Evolutionary conservation across 2,329 filamentous ascomycete genomes (phyloP).

Genomic region (Colletotrichum sidae): DNA sequence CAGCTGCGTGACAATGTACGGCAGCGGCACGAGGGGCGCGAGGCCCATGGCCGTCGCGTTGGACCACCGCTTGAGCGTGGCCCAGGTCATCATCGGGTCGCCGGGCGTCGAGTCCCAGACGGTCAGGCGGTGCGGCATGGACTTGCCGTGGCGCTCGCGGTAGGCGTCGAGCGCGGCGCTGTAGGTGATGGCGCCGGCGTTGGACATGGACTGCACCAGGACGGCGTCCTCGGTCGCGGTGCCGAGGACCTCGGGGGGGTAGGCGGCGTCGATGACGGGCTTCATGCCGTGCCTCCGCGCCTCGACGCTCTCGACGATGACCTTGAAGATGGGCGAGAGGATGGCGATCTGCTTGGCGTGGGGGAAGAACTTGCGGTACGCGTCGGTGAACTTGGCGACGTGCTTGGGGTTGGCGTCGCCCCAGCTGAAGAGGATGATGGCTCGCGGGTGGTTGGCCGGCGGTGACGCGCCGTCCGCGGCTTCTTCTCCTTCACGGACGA

Average conservation of each 20-base stretch:
- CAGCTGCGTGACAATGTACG: slow-evolving; percentile 58
- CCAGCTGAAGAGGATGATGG: slow-evolving; percentile 67
- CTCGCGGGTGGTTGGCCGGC: slow-evolving; percentile 51
- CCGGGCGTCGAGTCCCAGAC: slow-evolving; percentile 67
- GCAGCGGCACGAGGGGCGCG: slow-evolving; percentile 60
- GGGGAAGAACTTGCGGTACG: slow-evolving; percentile 64
- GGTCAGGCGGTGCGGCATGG: slow-evolving; percentile 60
- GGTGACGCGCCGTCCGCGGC: slow-evolving; percentile 35
- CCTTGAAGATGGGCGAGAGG: slow-evolving; percentile 61
- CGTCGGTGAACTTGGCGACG: slow-evolving; percentile 66
- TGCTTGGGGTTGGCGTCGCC: slow-evolving; percentile 67
- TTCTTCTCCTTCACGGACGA: slow-evolving; percentile 52
- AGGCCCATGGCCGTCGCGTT: slow-evolving; percentile 64
- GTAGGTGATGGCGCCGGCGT: slow-evolving; percentile 67
- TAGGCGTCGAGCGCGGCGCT: slow-evolving; percentile 62
- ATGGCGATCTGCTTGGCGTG: slow-evolving; percentile 62
- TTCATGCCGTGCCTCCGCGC: slow-evolving; percentile 58
- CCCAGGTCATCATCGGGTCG: slow-evolving; percentile 52
- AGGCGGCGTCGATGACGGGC: slow-evolving; percentile 55
- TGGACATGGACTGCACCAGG: slow-evolving; percentile 67
- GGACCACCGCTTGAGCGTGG: slow-evolving; percentile 62
- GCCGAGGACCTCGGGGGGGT: slow-evolving; percentile 41
- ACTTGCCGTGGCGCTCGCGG: slow-evolving; percentile 47
- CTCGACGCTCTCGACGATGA: slow-evolving; percentile 56
- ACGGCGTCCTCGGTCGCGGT: slow-evolving; percentile 44